A percentile compares a stretch with the other conserved stretches of the same genome.
Evolutionary conservation across 768 basidiomycete species (phyloP).

Genomic region (Pleurotus platypus): DNA sequence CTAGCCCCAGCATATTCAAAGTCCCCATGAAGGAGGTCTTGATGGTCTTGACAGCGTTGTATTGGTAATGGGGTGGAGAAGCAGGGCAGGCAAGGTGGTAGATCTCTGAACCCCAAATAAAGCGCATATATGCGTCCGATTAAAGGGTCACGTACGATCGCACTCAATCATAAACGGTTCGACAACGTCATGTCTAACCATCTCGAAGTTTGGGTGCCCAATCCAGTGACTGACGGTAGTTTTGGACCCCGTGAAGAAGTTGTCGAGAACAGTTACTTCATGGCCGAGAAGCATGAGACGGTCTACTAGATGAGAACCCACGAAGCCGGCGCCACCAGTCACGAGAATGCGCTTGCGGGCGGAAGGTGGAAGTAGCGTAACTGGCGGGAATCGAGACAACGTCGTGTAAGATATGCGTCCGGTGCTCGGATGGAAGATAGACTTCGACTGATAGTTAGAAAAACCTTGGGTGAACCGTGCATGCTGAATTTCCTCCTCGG

Average conservation of each 20-base stretch:
- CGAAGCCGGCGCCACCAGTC: slow-evolving; percentile 98
- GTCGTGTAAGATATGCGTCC: slow-evolving; percentile 90
- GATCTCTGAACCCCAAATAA: slow-evolving; percentile 59
- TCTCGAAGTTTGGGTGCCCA: slow-evolving; percentile 98
- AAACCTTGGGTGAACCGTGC: slow-evolving; percentile 49
- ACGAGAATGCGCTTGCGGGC: slow-evolving; percentile 87
- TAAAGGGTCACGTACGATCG: slow-evolving; percentile 64
- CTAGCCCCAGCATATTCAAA: slow-evolving; percentile 96
- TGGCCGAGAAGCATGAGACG: slow-evolving; percentile 97
- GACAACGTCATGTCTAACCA: slow-evolving; percentile 96
- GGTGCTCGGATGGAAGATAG: slow-evolving; percentile 78
- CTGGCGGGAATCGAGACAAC: slow-evolving; percentile 88
- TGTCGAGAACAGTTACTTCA: slow-evolving; percentile 95
- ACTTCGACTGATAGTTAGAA: slow-evolving; percentile 71
- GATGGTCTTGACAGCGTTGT: slow-evolving; percentile 96
- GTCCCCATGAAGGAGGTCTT: slow-evolving; percentile 99
- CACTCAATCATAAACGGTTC: slow-evolving; percentile 99
- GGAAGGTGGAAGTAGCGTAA: slow-evolving; percentile 77
- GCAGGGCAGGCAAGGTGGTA: slow-evolving; percentile 99
- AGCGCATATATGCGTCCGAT: slow-evolving; percentile 9
- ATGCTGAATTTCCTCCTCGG: slow-evolving; percentile 39
- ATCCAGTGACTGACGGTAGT: slow-evolving; percentile 96
- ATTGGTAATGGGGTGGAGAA: slow-evolving; percentile 96
- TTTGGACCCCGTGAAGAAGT: slow-evolving; percentile 98
- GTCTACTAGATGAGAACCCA: slow-evolving; percentile 97